Conservation (phyloP, 441 rosid species). For the Croton setiger region DNA sequence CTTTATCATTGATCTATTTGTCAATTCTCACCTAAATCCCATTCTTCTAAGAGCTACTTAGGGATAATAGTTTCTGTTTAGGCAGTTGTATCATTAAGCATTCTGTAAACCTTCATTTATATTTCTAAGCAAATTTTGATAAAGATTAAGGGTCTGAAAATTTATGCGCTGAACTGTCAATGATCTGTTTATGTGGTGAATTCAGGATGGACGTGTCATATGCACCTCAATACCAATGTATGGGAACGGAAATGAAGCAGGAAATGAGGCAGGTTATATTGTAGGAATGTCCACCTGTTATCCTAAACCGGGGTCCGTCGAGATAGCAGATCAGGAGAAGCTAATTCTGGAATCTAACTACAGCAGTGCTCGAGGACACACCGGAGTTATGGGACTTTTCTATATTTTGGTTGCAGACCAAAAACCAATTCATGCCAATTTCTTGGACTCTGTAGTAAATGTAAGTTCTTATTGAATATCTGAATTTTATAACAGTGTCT, state of each 20-base stretch:
- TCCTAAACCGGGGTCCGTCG: conserved; percentile 59
- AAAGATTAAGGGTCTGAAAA: too few species aligned
- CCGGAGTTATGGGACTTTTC: conserved; percentile 87
- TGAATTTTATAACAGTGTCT: too few species aligned
- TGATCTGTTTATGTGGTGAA: conserved; percentile 18
- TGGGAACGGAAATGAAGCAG: conserved; percentile 70
- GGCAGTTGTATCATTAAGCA: too few species aligned
- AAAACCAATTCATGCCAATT: conserved; percentile 29
- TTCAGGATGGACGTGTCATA: conserved; percentile 55
- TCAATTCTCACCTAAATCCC: too few species aligned
- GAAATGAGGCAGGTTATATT: conserved; percentile 81
- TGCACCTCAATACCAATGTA: conserved; percentile 61
- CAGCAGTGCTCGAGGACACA: conserved; percentile 45
- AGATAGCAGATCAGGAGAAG: conserved; percentile 52
- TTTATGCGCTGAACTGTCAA: too few species aligned
- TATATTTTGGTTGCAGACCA: conserved; percentile 60
- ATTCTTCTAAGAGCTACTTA: too few species aligned
- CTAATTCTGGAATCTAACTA: conserved; percentile 63
- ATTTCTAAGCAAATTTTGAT: too few species aligned
- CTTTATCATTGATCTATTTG: too few species aligned
- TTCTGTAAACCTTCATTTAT: too few species aligned
- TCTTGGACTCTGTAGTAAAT: conserved; percentile 17
- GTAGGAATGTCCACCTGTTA: conserved; percentile 94
- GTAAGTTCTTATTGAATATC: conserved; percentile 29
- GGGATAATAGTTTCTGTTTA: too few species aligned